Base-by-base conservation (phyloP, 2,329 filamentous ascomycete genomes). In the Diplodia mutila region DNA sequence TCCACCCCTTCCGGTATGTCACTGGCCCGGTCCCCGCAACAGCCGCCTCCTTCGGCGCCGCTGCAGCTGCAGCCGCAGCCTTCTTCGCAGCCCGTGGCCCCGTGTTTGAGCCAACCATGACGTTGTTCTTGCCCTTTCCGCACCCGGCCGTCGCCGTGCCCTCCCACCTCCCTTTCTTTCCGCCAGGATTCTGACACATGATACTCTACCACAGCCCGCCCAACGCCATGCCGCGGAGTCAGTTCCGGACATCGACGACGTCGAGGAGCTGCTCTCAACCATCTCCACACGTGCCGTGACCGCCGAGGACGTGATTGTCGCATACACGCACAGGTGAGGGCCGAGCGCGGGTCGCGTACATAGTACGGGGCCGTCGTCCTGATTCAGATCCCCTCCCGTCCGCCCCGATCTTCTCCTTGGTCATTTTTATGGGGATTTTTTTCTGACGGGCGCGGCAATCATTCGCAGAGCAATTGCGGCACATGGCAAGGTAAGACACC, bases 251-350 rank as follows among this genome's bases (percentile, higher is more conserved):
- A 23, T 65, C 61, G 51, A 54, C 48, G 34, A 54, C 37, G 49
- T 54, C 61, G 51, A 65, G 49, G 32, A 65, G 25, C 32, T 65
- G 49, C 49, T 65, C 23, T 23, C 32, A 12, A n/a, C 23, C 18
- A 53, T 65, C 49, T 65, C 61, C 49, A 54, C 51, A 25, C 49
- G 61, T 18, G 61, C 61, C 9, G 49, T 65, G 61, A 65, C 16
- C 29, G 49, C 61, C 49, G 61, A 32, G 14, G 51, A 54, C 18
- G 61, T 65, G 32, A 34, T 51, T 39, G 61, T 53, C 49, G 61
- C 61, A 34, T 65, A 65, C 37, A 54, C 53, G 32, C 21, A 37
- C n/a, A 65, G 61, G 61, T 65, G 32, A 63, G 59, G 59, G 25
- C 46, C 59, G 59, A 49, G 59, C 59, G n/a, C 18, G 57, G 25